phyloP scores from a whole-genome alignment of 345 rosid species.

The Eucalyptus sp. region DNA sequence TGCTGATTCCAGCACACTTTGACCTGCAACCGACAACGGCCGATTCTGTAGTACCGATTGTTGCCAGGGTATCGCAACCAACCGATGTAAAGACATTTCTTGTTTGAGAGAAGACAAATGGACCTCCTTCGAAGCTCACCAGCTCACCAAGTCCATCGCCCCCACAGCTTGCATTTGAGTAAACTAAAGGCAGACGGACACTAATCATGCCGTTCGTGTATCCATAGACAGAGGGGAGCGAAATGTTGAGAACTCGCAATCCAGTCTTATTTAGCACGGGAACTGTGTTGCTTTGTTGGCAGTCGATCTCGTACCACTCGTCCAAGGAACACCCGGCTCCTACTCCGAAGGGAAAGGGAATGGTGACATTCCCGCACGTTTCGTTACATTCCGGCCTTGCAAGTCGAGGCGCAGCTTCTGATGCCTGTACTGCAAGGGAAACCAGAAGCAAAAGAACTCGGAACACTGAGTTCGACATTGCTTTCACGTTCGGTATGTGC shows the following conservation, averaged over 20 bases:
- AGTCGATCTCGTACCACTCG: background rate
- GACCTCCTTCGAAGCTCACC: background rate
- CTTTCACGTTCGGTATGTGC: background rate
- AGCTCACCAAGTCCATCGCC: background rate
- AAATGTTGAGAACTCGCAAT: background rate
- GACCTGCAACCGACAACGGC: background rate
- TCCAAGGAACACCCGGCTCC: background rate
- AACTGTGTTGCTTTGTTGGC: background rate
- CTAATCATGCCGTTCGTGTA: background rate
- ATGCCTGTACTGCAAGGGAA: background rate
- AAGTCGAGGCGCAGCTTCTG: background rate
- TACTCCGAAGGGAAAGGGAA: background rate
- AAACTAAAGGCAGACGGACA: background rate
- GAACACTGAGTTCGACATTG: background rate
- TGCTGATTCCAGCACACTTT: background rate
- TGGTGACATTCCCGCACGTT: background rate
- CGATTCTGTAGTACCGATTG: background rate
- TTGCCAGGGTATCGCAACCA: background rate
- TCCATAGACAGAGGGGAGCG: rapidly evolving
- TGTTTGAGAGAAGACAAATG: background rate
- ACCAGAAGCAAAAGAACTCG: background rate
- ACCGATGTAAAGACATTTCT: background rate
- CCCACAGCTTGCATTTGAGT: background rate
- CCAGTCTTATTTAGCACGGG: background rate
- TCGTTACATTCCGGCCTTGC: background rate